Conservation (phyloP, 768 basidiomycete species). For the Tremella yokohamensis region DNA sequence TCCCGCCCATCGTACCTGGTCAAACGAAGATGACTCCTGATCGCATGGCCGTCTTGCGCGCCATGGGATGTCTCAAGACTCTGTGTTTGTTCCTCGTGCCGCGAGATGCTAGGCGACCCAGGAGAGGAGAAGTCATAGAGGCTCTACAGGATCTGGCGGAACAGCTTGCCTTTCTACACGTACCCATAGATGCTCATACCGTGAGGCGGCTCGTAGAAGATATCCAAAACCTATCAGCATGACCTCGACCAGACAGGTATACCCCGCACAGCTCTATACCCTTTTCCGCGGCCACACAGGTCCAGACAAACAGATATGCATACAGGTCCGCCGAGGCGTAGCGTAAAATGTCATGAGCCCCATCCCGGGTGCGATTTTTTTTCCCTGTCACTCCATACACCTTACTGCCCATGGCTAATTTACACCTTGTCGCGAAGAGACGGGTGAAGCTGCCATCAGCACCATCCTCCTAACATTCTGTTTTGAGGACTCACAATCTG, state of each 20-base stretch:
- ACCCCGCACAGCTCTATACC: neutral
- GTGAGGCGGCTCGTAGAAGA: neutral
- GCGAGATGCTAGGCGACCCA: neutral
- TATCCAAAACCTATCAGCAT: neutral
- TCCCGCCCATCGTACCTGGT: neutral
- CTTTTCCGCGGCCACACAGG: neutral
- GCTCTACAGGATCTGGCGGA: neutral
- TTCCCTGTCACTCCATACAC: neutral
- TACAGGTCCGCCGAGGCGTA: neutral
- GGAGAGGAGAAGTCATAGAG: constrained; percentile 13
- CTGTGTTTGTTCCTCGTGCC: neutral
- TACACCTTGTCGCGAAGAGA: constrained; percentile 9
- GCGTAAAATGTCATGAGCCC: too few relatives aligned
- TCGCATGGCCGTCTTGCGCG: neutral
- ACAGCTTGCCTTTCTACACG: neutral
- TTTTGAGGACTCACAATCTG: constrained; percentile 61
- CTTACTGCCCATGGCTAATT: neutral
- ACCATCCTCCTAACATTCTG: too few relatives aligned
- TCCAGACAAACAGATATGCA: neutral
- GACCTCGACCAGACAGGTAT: neutral
- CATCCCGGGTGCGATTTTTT: neutral
- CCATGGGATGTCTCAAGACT: neutral
- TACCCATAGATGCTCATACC: neutral
- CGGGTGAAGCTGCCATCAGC: constrained; percentile 25
- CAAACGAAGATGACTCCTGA: neutral